Percentiles rank a stretch among this genome's conserved stretches.
These are phyloP conservation scores for Epichloe gansuensis DNA, from an alignment of 2,329 filamentous ascomycete species.

Conservation along the genomic window DNA sequence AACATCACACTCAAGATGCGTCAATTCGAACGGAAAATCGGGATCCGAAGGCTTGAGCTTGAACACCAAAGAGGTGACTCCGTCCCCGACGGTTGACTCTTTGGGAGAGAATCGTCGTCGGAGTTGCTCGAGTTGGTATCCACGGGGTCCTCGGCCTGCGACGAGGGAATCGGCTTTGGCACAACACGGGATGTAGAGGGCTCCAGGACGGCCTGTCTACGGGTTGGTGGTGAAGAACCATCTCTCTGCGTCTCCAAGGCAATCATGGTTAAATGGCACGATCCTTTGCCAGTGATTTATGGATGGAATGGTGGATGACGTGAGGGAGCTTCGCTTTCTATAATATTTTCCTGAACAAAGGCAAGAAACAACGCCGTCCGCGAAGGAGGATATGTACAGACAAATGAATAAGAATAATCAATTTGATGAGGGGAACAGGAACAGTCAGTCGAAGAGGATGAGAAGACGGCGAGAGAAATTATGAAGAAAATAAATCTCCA, in stretches of 20 bases:
- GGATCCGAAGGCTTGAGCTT: constrained; percentile 63
- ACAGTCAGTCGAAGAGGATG: background rate
- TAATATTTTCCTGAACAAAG: background rate
- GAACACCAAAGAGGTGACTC: constrained; percentile 49
- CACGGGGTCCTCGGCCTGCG: constrained; percentile 55
- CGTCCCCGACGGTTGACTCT: constrained; percentile 30
- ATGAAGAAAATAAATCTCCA: background rate
- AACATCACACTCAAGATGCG: constrained; percentile 54
- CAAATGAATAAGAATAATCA: background rate
- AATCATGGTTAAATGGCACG: constrained; percentile 21
- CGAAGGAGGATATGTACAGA: background rate
- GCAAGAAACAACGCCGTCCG: background rate
- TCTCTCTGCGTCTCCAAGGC: constrained; percentile 20
- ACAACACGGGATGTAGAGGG: constrained; percentile 39
- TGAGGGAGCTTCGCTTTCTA: background rate
- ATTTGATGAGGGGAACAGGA: background rate
- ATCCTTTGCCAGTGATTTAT: background rate
- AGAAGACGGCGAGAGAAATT: background rate
- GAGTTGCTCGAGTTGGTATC: constrained; percentile 65
- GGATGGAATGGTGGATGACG: background rate
- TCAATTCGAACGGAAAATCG: constrained; percentile 71
- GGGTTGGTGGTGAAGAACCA: constrained; percentile 18
- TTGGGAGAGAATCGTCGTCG: constrained; percentile 49
- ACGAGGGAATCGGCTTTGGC: constrained; percentile 51
- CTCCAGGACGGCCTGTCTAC: constrained; percentile 35